Evolutionary conservation across 345 rosid genomes (phyloP).

Genomic region (Hevea brasiliensis): DNA sequence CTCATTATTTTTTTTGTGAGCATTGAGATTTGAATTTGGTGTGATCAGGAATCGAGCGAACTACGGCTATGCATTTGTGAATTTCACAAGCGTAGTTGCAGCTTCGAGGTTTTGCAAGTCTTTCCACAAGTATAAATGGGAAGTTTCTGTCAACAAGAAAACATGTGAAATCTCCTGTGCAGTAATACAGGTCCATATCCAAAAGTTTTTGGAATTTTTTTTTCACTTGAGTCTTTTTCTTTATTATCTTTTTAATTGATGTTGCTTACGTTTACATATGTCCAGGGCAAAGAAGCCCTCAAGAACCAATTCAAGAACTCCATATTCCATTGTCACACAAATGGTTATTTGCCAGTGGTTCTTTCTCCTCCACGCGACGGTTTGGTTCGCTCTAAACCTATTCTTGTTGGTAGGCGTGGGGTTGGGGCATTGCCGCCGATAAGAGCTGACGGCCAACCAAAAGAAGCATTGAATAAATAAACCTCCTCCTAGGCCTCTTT

Average conservation of each 20-base stretch:
- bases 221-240: background rate
- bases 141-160: conserved; percentile 4
- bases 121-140: conserved; percentile 33
- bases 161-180: conserved; percentile 39
- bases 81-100: conserved; percentile 40
- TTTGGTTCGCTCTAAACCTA: background rate
- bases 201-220: fast-evolving
- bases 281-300: conserved; percentile 45
- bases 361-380: conserved; percentile 48
- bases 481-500: no score
- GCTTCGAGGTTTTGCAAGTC: conserved; percentile 35
- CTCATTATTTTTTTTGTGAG: no score
- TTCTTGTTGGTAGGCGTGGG: conserved; percentile 17
- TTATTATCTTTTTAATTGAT: background rate
- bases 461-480: background rate
- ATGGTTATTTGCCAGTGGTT: conserved; percentile 41
- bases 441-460: background rate
- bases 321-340: conserved; percentile 36
- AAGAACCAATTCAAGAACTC: conserved; percentile 30
- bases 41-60: conserved; percentile 29
- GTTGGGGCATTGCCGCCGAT: background rate
- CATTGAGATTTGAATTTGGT: no score
- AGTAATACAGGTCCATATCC: conserved; percentile 32
- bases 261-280: background rate
- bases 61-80: conserved; percentile 61